Evolutionary conservation across 2,329 filamentous ascomycete genomes (phyloP), one percentile per base, ranked within the genome.

Genomic region (Geosmithia putterillii): DNA sequence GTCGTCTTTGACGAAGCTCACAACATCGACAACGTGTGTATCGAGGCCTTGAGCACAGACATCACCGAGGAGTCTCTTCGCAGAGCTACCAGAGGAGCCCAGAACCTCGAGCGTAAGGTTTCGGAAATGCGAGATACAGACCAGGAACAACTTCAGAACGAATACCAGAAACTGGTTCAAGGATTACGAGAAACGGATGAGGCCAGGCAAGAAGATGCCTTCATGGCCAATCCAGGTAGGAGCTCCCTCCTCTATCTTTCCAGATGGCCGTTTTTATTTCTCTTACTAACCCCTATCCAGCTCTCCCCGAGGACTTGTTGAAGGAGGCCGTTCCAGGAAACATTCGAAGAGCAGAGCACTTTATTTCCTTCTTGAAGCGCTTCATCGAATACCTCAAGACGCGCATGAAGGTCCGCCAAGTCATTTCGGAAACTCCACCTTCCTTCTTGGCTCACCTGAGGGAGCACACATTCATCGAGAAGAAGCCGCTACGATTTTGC

Each of bases 11-110:
- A 98, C 56, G 92, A 98, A 62, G 92, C 92, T 14, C 92, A 98
- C 67, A 98, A 98, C 57, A 98, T 98, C 53, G 92, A 98, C 71
- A 98, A 98, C 58, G 92, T 98, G 46, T 98, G 94, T 60, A 98
- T 98, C 51, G 92, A 98, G 58, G 90, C 92, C 2, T 68, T 96
- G 12, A 98, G 92, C 57, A 96, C 95, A 37, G 92, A 98, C 55
- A 77, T 98, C 45, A 96, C 90, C 0, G 89, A 98, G 57, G 92
- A 96, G 52, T 95, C 90, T 0, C 62, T 98, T 43, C 79, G 89
- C 19, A 94, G 87, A 64, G 92, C 92, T 18, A 89, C 88, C 2
- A 76, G 88, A 50, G 92, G 92, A 5, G 94, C 90, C 12, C 83
- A 83, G 50, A 96, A 94, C 51, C 70, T 98, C 1, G 92, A 98